A percentile compares a stretch with the other conserved stretches of the same genome.
These are phyloP conservation scores for Setaria viridis DNA, from an alignment of 202 grass and related monocot genomes.

Conservation along the genomic window DNA sequence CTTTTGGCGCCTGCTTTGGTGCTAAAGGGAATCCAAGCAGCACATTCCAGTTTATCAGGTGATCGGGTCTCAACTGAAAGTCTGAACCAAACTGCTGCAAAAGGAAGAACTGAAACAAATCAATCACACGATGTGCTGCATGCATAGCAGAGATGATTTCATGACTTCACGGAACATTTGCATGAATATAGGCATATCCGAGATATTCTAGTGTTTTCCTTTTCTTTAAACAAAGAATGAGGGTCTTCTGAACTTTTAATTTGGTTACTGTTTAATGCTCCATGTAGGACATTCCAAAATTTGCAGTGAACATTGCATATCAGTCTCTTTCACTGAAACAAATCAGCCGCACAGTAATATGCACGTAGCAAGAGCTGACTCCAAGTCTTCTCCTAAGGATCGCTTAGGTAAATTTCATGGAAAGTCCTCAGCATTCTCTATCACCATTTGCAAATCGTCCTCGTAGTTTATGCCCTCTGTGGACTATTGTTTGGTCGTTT, in stretches of 20 bases:
- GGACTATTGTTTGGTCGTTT: not conserved
- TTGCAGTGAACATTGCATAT: not conserved
- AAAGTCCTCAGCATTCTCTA: not conserved
- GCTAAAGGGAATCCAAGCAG: conserved; percentile 17
- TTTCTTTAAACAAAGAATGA: not conserved
- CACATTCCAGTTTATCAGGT: not conserved
- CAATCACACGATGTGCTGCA: not conserved
- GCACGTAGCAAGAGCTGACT: not conserved
- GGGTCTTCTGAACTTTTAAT: not conserved
- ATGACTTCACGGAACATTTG: not conserved
- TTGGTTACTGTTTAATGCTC: not conserved
- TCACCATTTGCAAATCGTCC: not conserved
- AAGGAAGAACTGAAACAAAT: not conserved
- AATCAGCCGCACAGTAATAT: not conserved
- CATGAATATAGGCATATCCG: not conserved
- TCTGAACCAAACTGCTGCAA: not conserved
- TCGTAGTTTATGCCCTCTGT: not conserved
- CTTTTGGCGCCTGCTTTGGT: conserved; percentile 20
- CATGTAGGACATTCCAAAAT: not conserved
- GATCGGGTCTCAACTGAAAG: not conserved
- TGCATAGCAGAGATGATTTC: not conserved
- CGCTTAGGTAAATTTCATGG: not conserved
- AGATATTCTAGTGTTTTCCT: no score
- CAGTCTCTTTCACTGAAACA: not conserved
- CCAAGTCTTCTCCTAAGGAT: not conserved